Base-by-base conservation (phyloP, 352 stramenopile genomes). In the Pythium rhizo-oryzae region DNA sequence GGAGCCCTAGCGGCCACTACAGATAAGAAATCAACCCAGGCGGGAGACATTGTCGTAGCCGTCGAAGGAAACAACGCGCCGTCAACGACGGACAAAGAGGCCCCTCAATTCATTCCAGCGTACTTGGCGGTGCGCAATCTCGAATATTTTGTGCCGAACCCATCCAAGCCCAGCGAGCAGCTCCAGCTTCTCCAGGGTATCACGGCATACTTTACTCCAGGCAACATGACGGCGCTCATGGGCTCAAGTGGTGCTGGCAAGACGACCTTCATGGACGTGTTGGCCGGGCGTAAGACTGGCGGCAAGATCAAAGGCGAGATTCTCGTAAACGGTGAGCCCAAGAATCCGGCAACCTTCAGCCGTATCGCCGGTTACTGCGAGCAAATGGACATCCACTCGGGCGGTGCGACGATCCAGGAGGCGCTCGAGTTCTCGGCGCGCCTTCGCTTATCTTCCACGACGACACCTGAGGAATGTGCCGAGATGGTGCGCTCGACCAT, bases 211-310 rank as follows among this genome's bases (percentile, higher is more conserved):
- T 70, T 71, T 11, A 15, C 9, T 2, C 80, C 78, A 2, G 80
- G 80, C 18, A 64, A 28, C 11, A 80, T 89, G 50, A 78, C 72
- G 11, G 80, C 80, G 6, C 46, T 90, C 15, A 86, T 87, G 71
- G 81, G 81, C 25, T 68, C 72, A 0, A 71, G 49, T 30, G 82
- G 84, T 47, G 80, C 85, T n/a, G n/a, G 24, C 89, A 97, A 98
- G 74, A 97, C 92, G 8, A 98, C 93, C 1, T 78, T 98, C 12
- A 89, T 97, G 67, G 91, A 98, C 78, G 91, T 98, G 8, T 83
- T 98, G 44, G 87, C 92, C 1, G 72, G 93, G 23, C 78, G 93
- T 50, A 98, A 98, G 73, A 91, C 77, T n/a, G 81, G 77, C 21
- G 92, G 93, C 18, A 65, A 54, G 6, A 77, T 88, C 52, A 60